A percentile compares a stretch with the other conserved stretches of the same genome.
These are phyloP conservation scores for Ogataea ganodermae DNA, from an alignment of 805 yeast species.

Conservation along the genomic window DNA sequence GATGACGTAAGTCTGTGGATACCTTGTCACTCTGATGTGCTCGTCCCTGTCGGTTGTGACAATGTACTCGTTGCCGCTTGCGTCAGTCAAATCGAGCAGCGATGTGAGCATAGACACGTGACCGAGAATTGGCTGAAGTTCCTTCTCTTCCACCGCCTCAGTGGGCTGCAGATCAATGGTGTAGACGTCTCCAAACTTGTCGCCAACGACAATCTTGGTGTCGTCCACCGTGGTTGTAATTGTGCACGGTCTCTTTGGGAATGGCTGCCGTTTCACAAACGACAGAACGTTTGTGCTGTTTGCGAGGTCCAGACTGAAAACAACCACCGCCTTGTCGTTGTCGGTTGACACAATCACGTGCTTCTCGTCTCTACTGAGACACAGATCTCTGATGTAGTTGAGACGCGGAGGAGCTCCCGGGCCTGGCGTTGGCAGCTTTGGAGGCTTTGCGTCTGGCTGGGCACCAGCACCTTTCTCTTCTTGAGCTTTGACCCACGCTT, in stretches of 20 bases:
- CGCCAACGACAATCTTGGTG: conserved; percentile 67
- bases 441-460: conserved; percentile 35
- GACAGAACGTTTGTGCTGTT: conserved; percentile 44
- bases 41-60: conserved; percentile 94
- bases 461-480: conserved; percentile 26
- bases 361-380: conserved; percentile 52
- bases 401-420: conserved; percentile 68
- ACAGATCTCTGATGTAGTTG: conserved; percentile 67
- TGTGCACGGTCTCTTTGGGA: conserved; percentile 93
- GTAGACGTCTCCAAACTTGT: conserved; percentile 96
- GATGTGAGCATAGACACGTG: conserved; percentile 97
- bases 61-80: conserved; percentile 50
- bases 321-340: conserved; percentile 76
- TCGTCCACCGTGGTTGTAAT: conserved; percentile 59
- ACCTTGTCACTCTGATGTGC: conserved; percentile 82
- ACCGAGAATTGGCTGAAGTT: conserved; percentile 76
- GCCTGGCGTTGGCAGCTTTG: conserved; percentile 63
- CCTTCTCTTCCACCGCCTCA: conserved; percentile 40
- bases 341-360: conserved; percentile 72
- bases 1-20: conserved; percentile 76
- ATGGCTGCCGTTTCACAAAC: conserved; percentile 67
- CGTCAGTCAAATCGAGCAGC: conserved; percentile 47
- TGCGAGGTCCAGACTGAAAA: conserved; percentile 47
- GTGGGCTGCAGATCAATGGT: conserved; percentile 46
- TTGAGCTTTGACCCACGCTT: conserved; percentile 39